These are phyloP conservation scores for Cephalotrichum gorgonifer DNA, from an alignment of 2,329 filamentous ascomycete species.

Conservation along the genomic window DNA sequence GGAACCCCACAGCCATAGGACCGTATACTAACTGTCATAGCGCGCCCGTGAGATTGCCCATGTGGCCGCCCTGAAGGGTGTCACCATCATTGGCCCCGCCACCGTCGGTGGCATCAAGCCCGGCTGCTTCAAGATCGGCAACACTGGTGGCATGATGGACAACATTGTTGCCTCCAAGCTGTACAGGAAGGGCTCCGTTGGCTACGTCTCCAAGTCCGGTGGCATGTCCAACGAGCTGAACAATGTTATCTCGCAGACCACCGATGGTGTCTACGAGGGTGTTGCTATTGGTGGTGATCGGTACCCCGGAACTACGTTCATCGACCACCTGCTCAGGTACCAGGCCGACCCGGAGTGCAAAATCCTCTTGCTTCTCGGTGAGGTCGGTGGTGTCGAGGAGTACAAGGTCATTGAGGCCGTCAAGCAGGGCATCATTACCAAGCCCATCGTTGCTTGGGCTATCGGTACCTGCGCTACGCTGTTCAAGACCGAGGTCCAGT, in stretches of 20 bases:
- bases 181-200: slow-evolving; percentile 97
- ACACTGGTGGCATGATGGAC: slow-evolving; percentile 99
- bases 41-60: slow-evolving; percentile 97
- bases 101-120: slow-evolving; percentile 99
- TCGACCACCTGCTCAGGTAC: slow-evolving; percentile 95
- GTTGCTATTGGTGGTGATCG: slow-evolving; percentile 98
- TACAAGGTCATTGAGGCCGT: slow-evolving; percentile 99
- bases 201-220: slow-evolving; percentile 99
- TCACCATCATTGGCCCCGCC: slow-evolving; percentile 97
- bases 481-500: slow-evolving; percentile 99
- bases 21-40: slow-evolving; percentile 27
- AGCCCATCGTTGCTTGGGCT: slow-evolving; percentile 98
- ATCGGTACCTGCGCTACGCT: slow-evolving; percentile 98
- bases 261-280: slow-evolving; percentile 97
- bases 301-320: slow-evolving; percentile 98
- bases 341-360: slow-evolving; percentile 96
- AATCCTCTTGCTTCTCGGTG: slow-evolving; percentile 89
- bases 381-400: slow-evolving; percentile 98
- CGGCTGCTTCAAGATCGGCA: slow-evolving; percentile 98
- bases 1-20: background rate
- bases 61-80: slow-evolving; percentile 93
- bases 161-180: slow-evolving; percentile 99
- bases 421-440: slow-evolving; percentile 87
- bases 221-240: slow-evolving; percentile 99
- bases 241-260: slow-evolving; percentile 96